Evolutionary conservation across 2,329 filamentous ascomycete species (phyloP), one percentile per base, ranked within the genome.

Genomic region (Tetracladium maxilliforme): DNA sequence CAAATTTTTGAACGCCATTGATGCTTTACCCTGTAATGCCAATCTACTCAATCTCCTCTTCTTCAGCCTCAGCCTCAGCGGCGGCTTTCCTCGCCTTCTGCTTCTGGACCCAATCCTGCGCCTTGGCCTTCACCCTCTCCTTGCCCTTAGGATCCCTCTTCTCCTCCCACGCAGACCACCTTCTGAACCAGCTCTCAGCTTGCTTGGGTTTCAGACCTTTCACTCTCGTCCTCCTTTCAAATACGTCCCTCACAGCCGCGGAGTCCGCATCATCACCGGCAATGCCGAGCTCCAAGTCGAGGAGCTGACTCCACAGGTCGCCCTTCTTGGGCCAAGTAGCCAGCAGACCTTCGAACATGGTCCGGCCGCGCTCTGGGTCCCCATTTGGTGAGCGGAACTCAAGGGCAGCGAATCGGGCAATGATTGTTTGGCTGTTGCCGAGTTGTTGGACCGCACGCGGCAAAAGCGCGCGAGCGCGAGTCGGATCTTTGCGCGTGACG

Each of bases 91-190:
- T 57, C 35, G 38, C 49, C 35, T 53, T 54, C 30, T 50, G 52
- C 28, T 45, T 53, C 29, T 51, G 68, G 20, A 75, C 73, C 64
- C 75, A 87, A 43, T 77, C 73, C 41, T 63, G 64, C 25, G 80
- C 80, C 47, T 71, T 63, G 11, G 66, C 72, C 44, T 70, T 72
- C 23, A 84, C 80, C 38, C 63, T 66, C 44, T 82, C 77, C 24
- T 70, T 60, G 37, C 64, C 68, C 59, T 80, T 81, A 33, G 63
- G 56, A 43, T 75, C 70, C 30, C 69, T 54, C 47, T 64, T 66
- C 52, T 77, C 72, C 58, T 98, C 90, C 69, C 83, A 95, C 37
- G 78, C 70, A 29, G 78, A 68, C 90, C 90, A 98, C 38, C 80
- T 69, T 56, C 82, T 82, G 55, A 95, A 98, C 61, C 92, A 81